Conservation (phyloP, 2,329 filamentous ascomycete species). For the Arthrinium puccinioides region DNA sequence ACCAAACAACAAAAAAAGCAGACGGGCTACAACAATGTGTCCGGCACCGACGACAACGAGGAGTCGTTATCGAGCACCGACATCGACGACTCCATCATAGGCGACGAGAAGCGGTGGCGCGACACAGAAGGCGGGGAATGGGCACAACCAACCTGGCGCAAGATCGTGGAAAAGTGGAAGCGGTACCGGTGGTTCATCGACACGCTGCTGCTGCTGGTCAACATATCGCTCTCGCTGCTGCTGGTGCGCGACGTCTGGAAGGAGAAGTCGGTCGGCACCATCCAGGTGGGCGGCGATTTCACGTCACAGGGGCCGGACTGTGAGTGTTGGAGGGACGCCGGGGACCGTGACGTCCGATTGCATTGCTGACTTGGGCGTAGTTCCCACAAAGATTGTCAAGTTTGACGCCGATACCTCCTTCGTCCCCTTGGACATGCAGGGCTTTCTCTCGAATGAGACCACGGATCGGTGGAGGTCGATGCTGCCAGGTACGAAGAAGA, state of each 20-base stretch:
- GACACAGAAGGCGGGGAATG: too few relatives aligned
- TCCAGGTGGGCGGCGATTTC: slow-evolving; percentile 28
- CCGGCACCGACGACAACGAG: slow-evolving; percentile 18
- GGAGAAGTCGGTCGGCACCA: slow-evolving; percentile 11
- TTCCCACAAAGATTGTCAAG: slow-evolving; percentile 22
- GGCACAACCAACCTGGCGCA: slow-evolving; percentile 7
- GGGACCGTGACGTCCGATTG: background rate
- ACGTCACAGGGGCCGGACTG: slow-evolving; percentile 27
- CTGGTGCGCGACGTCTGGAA: slow-evolving; percentile 20
- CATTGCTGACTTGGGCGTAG: slow-evolving; percentile 11
- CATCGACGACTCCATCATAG: slow-evolving; percentile 26
- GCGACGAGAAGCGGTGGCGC: slow-evolving; percentile 22
- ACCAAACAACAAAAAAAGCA: slow-evolving; percentile 3
- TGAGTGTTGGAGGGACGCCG: slow-evolving; percentile 6
- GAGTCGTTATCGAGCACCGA: slow-evolving; percentile 23
- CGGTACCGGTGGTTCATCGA: slow-evolving; percentile 25
- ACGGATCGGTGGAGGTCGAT: slow-evolving; percentile 27
- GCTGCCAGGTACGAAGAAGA: slow-evolving; percentile 21
- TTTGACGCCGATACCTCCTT: slow-evolving; percentile 27
- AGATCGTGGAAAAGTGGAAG: slow-evolving; percentile 9
- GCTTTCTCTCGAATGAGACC: slow-evolving; percentile 27
- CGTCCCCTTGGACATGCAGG: slow-evolving; percentile 26
- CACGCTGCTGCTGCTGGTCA: slow-evolving; percentile 22
- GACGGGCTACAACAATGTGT: slow-evolving; percentile 15
- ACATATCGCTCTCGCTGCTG: slow-evolving; percentile 15